A percentile compares a stretch with the other conserved stretches of the same genome.
Evolutionary conservation across 306 rosid species (phyloP).

Genomic region (cucumber (Cucumis sativus)): Cucumber_9930_V3 NC_026661.2:4942001-4942500

Average conservation of each 20-base stretch:
- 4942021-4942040: background rate
- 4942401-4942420: no score
- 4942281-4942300: background rate
- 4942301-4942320: background rate
- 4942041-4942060: background rate
- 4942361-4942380: no score
- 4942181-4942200: background rate
- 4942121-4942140: no score
- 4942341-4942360: no score
- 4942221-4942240: background rate
- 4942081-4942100: background rate
- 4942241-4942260: background rate
- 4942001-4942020: background rate
- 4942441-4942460: no score
- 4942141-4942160: no score
- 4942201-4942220: no score
- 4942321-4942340: background rate
- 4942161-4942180: background rate
- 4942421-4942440: no score
- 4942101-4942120: no score
- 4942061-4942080: background rate
- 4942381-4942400: no score
- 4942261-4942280: background rate
- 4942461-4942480: no score
- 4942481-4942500: no score